phyloP scores from a whole-genome alignment of 1,284 basidiomycete species.

The Pulchroboletus neoregius region DNA sequence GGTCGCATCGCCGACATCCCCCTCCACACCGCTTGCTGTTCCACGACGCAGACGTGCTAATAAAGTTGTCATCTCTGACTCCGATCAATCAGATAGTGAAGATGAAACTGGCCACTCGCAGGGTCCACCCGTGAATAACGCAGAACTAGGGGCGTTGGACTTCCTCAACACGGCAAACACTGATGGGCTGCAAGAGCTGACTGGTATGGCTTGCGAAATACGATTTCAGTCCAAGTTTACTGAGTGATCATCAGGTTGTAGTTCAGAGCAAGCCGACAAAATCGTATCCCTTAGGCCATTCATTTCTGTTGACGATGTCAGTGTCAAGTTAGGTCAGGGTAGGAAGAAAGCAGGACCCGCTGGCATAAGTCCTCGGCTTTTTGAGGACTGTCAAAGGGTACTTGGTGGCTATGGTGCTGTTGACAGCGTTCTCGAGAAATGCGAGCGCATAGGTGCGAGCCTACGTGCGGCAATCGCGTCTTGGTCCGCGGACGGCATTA shows the following conservation, averaged over 20 bases:
- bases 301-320: constrained; percentile 72
- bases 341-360: constrained; percentile 75
- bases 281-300: constrained; percentile 86
- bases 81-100: constrained; percentile 48
- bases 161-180: constrained; percentile 81
- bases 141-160: constrained; percentile 56
- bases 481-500: constrained; percentile 58
- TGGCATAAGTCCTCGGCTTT: constrained; percentile 86
- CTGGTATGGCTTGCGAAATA: constrained; percentile 53
- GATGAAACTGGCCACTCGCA: constrained; percentile 31
- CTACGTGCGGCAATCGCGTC: constrained; percentile 68
- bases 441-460: constrained; percentile 78
- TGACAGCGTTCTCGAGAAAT: constrained; percentile 84
- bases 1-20: constrained; percentile 40
- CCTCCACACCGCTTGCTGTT: constrained; percentile 40
- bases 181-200: constrained; percentile 83
- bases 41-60: constrained; percentile 50
- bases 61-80: constrained; percentile 64
- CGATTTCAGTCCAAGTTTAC: constrained; percentile 6
- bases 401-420: constrained; percentile 90
- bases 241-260: constrained; percentile 61
- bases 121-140: constrained; percentile 19
- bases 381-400: constrained; percentile 87
- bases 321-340: constrained; percentile 73
- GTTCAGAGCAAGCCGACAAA: constrained; percentile 73